phyloP scores from a whole-genome alignment of 768 basidiomycete species.

The Leccinum broughii region DNA sequence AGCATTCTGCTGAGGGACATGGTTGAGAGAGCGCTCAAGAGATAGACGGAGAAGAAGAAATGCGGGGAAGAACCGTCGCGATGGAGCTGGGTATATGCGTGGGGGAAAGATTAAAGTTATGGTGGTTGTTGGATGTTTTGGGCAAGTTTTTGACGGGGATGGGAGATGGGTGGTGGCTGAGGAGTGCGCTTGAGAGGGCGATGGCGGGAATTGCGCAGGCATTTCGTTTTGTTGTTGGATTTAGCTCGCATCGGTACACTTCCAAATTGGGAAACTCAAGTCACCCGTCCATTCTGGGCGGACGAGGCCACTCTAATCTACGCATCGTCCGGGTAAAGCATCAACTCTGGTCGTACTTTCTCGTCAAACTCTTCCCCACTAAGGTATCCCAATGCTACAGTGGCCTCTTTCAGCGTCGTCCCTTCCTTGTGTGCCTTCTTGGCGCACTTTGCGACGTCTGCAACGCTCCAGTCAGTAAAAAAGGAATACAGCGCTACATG shows the following conservation, averaged over 20 bases:
- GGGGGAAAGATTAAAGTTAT: not conserved
- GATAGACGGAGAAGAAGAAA: not conserved
- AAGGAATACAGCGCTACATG: not conserved
- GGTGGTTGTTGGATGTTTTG: not conserved
- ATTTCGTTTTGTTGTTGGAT: conserved; percentile 40
- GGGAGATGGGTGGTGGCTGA: conserved; percentile 17
- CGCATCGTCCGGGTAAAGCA: conserved; percentile 72
- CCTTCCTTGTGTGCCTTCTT: conserved; percentile 99
- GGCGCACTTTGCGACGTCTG: conserved; percentile 96
- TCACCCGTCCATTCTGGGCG: conserved; percentile 28
- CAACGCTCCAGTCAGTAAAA: conserved; percentile 12
- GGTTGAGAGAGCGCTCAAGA: conserved; percentile 16
- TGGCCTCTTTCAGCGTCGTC: conserved; percentile 93
- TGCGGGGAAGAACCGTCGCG: not conserved
- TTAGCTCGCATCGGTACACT: conserved; percentile 36
- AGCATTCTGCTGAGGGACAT: conserved; percentile 84
- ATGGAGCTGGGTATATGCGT: not conserved
- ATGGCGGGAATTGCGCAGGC: conserved; percentile 35
- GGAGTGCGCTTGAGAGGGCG: conserved; percentile 22
- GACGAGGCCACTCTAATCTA: conserved; percentile 26
- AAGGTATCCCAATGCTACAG: conserved; percentile 82
- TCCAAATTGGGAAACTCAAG: conserved; percentile 32
- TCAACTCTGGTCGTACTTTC: conserved; percentile 90
- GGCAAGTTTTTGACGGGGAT: not conserved
- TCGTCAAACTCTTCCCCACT: conserved; percentile 91